These are phyloP conservation scores for Xylaria sp. DNA, from an alignment of 2,329 filamentous ascomycete genomes.

Conservation along the genomic window DNA sequence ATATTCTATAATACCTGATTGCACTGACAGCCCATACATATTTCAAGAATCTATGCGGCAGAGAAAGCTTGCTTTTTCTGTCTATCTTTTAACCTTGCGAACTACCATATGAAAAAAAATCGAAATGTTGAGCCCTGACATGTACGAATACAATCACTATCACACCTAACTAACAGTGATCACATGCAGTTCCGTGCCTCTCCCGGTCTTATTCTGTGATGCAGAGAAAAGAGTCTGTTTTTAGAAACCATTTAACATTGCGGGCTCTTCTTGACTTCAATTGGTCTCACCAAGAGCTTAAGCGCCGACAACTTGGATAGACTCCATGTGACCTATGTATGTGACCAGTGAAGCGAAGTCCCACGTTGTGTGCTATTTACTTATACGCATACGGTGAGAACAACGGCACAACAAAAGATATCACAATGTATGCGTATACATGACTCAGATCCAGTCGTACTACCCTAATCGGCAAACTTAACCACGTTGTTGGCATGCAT, in stretches of 20 bases:
- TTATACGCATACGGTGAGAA: background rate
- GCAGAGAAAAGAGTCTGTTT: constrained; percentile 14
- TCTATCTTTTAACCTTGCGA: background rate
- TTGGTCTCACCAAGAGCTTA: constrained; percentile 34
- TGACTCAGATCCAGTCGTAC: background rate
- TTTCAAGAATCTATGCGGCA: background rate
- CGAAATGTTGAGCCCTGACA: background rate
- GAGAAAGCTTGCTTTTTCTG: constrained; percentile 1
- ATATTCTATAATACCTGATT: background rate
- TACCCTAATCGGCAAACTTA: constrained; percentile 9
- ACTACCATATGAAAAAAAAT: background rate
- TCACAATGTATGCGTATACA: constrained; percentile 4
- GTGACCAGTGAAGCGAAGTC: constrained; percentile 34
- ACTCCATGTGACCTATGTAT: constrained; percentile 31
- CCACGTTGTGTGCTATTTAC: constrained; percentile 24
- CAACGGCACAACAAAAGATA: constrained; percentile 12
- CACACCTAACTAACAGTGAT: background rate
- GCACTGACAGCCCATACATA: background rate
- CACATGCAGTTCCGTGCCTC: constrained; percentile 4
- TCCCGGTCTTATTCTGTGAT: constrained; percentile 11
- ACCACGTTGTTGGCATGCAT: constrained; percentile 30
- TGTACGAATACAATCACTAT: background rate
- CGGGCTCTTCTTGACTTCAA: constrained; percentile 28
- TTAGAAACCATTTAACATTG: constrained; percentile 24
- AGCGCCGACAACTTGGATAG: constrained; percentile 38